Conservation (phyloP, 192 early-diverging fungal species). For the Haplosporangium gracile region DNA sequence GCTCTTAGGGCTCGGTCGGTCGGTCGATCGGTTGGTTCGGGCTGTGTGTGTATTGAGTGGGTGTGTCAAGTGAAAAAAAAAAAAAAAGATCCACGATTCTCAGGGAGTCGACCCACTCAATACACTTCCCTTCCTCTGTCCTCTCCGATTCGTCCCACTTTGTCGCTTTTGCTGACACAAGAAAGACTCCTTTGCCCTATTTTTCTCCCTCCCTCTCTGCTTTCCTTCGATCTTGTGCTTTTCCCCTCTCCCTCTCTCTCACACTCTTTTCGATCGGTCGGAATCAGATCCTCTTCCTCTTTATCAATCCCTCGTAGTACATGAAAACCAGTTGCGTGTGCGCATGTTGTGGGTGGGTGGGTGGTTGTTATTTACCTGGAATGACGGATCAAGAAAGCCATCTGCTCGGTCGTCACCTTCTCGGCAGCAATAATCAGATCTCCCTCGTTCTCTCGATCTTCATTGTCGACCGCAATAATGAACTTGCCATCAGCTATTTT, state of each 20-base stretch:
- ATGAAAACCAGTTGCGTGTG: not conserved
- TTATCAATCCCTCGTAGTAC: no score
- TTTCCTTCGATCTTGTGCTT: not conserved
- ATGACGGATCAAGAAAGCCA: slow-evolving; percentile 97
- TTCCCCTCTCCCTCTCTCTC: not conserved
- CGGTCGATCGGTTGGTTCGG: slow-evolving; percentile 1
- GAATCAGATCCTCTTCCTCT: not conserved
- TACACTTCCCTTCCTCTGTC: not conserved
- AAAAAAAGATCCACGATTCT: not conserved
- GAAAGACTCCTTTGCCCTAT: not conserved
- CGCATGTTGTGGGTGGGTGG: not conserved
- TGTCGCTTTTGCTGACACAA: not conserved
- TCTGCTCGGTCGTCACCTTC: slow-evolving; percentile 89
- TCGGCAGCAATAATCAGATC: slow-evolving; percentile 98
- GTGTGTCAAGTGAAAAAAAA: not conserved
- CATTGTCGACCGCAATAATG: slow-evolving; percentile 95
- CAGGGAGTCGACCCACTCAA: not conserved
- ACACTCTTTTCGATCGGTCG: not conserved
- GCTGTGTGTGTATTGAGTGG: not conserved
- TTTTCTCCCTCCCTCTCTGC: not conserved
- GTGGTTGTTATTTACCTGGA: slow-evolving; percentile 73
- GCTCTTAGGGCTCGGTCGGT: not conserved
- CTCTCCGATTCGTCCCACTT: no score
- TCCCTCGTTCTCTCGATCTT: slow-evolving; percentile 99
- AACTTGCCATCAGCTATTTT: slow-evolving; percentile 81